Evolutionary conservation across 2,329 filamentous ascomycete species (phyloP), one percentile per base, ranked within the genome.

Genomic region (Fonsecaea nubica): DNA sequence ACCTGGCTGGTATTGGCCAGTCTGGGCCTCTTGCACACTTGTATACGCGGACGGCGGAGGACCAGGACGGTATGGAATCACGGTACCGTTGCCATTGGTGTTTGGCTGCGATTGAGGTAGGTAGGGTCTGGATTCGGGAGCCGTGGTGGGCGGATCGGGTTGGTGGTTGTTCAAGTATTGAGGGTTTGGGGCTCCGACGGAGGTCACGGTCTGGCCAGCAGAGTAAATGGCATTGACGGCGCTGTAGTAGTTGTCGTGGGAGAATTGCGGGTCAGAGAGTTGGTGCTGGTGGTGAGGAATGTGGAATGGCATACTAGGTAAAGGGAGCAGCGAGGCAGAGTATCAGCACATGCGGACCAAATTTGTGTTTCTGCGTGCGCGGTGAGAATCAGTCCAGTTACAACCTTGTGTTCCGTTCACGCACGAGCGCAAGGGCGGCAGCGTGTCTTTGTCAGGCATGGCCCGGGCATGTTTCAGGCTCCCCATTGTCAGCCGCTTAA

Each of bases 161-260:
- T 58, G 25, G 55, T 32, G 40, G 38, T 65, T 59, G 38, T 65
- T 59, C 50, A 66, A 77, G 62, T 77, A 76, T 33, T 79, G 78
- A 62, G 77, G 76, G 52, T 73, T 75, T 56, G 81, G 80, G 67
- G 80, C 77, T 68, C 79, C 82, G 67, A 83, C 80, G 65, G 80
- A 80, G 74, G 79, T 81, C 73, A 84, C 73, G 58, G 80, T 77
- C 69, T 81, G 79, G 35, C 80, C 79, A 30, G 81, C 79, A 59
- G 80, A 78, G 69, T 78, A 81, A 69, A 85, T 78, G 68, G 81
- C 79, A 63, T 72, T 71, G 48, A 71, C 58, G n/a, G 62, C 64
- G 35, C 65, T 63, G 64, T 71, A 72, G 59, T 67, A 68, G 55
- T 70, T 73, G 57, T 71, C 65, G 64, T 73, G 67, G 45, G 40